These are phyloP conservation scores for Catenaria anguillulae DNA, from an alignment of 371 early-diverging fungal species.

Conservation along the genomic window DNA sequence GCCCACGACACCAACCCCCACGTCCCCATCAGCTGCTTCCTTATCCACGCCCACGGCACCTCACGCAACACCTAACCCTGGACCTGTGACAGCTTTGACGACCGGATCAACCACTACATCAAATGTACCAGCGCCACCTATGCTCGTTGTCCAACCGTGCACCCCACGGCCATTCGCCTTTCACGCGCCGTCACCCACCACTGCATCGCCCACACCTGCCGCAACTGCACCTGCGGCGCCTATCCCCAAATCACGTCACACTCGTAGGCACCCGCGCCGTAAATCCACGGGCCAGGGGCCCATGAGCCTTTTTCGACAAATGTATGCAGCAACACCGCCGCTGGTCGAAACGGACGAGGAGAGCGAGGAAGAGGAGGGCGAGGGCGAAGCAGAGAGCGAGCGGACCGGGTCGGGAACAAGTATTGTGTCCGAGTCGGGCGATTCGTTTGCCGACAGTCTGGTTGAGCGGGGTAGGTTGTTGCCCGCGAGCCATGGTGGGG, in stretches of 20 bases:
- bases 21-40: neutral
- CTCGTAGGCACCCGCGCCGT: neutral
- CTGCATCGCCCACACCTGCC: neutral
- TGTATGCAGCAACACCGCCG: neutral
- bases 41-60: neutral
- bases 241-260: neutral
- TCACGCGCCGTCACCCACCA: neutral
- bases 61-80: neutral
- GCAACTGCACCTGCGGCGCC: no score
- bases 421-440: no score
- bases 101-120: no score
- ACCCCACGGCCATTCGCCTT: neutral
- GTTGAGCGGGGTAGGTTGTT: no score
- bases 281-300: neutral
- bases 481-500: no score
- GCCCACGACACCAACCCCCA: neutral
- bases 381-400: neutral
- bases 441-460: no score
- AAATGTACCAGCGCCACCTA: no score
- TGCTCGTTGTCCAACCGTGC: neutral
- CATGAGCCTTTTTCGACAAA: neutral
- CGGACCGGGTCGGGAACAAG: no score
- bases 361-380: neutral
- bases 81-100: neutral
- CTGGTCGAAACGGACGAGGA: neutral